These are phyloP conservation scores for Cytospora leucostoma DNA, from an alignment of 2,329 filamentous ascomycete species.

Conservation along the genomic window DNA sequence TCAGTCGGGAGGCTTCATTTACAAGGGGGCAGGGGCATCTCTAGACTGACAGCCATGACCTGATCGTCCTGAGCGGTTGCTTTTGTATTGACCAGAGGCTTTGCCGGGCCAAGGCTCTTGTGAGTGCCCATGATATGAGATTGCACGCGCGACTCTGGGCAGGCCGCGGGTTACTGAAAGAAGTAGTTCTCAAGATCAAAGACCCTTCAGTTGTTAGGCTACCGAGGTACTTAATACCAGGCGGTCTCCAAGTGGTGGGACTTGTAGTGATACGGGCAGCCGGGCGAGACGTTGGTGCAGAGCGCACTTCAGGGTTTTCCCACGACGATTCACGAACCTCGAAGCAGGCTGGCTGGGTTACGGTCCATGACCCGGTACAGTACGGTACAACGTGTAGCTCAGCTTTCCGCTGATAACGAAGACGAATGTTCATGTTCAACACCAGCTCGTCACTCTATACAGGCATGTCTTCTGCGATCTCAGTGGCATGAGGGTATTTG, in stretches of 20 bases:
- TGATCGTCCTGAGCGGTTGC: conserved; percentile 47
- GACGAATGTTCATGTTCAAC: too few species aligned
- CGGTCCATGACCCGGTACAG: background rate
- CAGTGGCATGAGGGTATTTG: too few species aligned
- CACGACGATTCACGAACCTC: background rate
- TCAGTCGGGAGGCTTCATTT: background rate
- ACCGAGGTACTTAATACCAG: too few species aligned
- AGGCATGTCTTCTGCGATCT: too few species aligned
- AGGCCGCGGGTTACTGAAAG: background rate
- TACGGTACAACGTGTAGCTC: background rate
- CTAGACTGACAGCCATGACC: conserved; percentile 56
- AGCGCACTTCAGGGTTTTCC: background rate
- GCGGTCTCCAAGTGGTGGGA: background rate
- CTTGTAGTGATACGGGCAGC: background rate
- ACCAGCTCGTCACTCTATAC: too few species aligned
- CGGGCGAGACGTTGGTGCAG: background rate
- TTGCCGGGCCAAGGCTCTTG: conserved; percentile 1
- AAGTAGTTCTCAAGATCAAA: too few species aligned
- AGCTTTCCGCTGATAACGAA: too few species aligned
- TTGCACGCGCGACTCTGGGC: background rate
- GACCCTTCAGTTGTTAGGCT: background rate
- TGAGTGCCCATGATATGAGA: background rate
- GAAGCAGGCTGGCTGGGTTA: background rate
- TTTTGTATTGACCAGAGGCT: background rate
- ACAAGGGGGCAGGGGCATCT: background rate